Evolutionary conservation across 108 stramenopile species (phyloP).

Genomic region (Cyclotella cryptica): DNA sequence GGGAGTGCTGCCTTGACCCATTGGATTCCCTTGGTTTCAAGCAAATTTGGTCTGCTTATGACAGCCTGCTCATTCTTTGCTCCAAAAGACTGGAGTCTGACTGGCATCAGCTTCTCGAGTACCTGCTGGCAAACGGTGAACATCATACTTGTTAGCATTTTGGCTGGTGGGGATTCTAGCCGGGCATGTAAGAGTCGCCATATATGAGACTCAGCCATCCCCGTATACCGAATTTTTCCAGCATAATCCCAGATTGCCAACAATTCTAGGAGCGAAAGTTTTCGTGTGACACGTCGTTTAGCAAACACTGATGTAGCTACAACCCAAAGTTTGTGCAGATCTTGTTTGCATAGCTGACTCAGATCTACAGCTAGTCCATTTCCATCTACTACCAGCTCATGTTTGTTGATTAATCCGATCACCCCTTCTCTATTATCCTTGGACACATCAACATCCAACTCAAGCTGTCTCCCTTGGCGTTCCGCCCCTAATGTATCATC

Average conservation of each 20-base stretch:
- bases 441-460: too few species aligned
- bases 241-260: not conserved
- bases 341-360: not conserved
- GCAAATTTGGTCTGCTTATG: not conserved
- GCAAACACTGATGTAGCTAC: not conserved
- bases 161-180: not conserved
- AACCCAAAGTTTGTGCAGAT: not conserved
- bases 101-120: not conserved
- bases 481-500: too few species aligned
- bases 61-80: not conserved
- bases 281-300: not conserved
- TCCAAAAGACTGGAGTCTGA: not conserved
- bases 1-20: conserved; percentile 16
- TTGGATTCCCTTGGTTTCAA: conserved; percentile 15
- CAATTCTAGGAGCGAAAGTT: not conserved
- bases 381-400: too few species aligned
- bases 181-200: not conserved
- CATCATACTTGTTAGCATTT: not conserved
- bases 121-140: not conserved
- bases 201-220: not conserved
- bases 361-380: too few species aligned
- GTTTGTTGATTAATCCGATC: too few species aligned
- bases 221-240: not conserved
- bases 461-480: too few species aligned
- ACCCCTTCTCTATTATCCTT: too few species aligned